These are phyloP conservation scores for Obba rivulosa DNA, from an alignment of 768 basidiomycete genomes.

Conservation along the genomic window DNA sequence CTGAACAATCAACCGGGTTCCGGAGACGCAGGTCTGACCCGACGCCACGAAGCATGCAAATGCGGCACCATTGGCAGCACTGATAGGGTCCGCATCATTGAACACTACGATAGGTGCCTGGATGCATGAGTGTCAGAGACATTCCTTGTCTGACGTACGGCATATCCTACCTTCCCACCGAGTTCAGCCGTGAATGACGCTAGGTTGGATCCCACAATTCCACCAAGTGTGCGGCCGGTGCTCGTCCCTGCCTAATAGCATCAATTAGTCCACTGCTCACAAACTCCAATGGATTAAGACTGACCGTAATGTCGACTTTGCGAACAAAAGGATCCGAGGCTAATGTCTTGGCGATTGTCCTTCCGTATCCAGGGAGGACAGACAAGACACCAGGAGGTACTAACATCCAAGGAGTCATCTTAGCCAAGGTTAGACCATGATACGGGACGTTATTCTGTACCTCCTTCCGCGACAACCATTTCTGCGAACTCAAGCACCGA, in stretches of 20 bases:
- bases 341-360: conserved; percentile 57
- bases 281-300: conserved; percentile 9
- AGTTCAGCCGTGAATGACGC: conserved; percentile 78
- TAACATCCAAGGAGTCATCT: conserved; percentile 21
- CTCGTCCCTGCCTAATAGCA: conserved; percentile 61
- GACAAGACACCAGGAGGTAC: conserved; percentile 76
- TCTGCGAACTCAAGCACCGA: conserved; percentile 73
- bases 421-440: not conserved
- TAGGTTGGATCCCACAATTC: conserved; percentile 68
- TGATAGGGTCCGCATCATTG: conserved; percentile 64
- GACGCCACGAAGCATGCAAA: conserved; percentile 85
- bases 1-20: conserved; percentile 77
- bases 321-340: conserved; percentile 60
- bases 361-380: conserved; percentile 69
- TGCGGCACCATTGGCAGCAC: conserved; percentile 78
- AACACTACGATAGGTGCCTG: conserved; percentile 81
- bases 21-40: conserved; percentile 89
- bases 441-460: conserved; percentile 31
- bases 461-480: conserved; percentile 59
- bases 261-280: not conserved
- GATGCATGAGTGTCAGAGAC: conserved; percentile 1
- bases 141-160: not conserved
- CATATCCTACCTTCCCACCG: conserved; percentile 66
- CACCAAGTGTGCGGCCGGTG: conserved; percentile 71
- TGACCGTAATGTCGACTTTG: conserved; percentile 82